Conservation (phyloP, 1,284 basidiomycete species). For the Vanrija sp. region DNA sequence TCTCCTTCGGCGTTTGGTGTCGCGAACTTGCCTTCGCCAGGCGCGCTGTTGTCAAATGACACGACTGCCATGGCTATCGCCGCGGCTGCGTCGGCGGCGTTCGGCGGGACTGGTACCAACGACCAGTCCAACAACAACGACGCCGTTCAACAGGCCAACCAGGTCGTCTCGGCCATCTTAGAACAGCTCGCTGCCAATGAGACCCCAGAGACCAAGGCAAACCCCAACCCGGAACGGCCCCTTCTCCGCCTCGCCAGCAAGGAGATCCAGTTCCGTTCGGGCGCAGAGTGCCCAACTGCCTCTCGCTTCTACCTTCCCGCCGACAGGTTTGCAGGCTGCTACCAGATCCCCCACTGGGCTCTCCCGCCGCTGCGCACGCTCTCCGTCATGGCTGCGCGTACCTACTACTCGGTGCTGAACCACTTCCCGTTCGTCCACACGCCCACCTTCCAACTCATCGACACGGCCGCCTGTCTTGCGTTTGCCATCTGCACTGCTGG, state of each 20-base stretch:
- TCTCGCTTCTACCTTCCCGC: conserved; percentile 38
- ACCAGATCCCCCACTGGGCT: conserved; percentile 51
- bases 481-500: conserved; percentile 52
- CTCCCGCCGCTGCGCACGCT: conserved; percentile 48
- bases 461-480: conserved; percentile 47
- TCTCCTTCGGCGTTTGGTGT: conserved; percentile 32
- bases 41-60: conserved; percentile 10
- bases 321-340: conserved; percentile 49
- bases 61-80: conserved; percentile 16
- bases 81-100: conserved; percentile 9
- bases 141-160: not conserved
- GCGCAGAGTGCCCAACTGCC: conserved; percentile 10
- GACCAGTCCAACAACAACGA: not conserved
- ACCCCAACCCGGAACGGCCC: conserved; percentile 46
- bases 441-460: conserved; percentile 49
- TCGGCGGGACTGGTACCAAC: not conserved
- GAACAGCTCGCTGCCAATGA: conserved; percentile 40
- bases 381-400: conserved; percentile 48
- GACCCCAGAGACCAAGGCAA: conserved; percentile 36
- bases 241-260: conserved; percentile 34
- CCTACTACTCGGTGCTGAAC: conserved; percentile 47
- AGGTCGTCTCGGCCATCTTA: conserved; percentile 28
- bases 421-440: conserved; percentile 50
- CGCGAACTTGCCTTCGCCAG: not conserved
- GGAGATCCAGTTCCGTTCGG: conserved; percentile 10